These are phyloP conservation scores for Drosera spatulata DNA, from an alignment of 179 eudicot genomes.

Conservation along the genomic window DNA sequence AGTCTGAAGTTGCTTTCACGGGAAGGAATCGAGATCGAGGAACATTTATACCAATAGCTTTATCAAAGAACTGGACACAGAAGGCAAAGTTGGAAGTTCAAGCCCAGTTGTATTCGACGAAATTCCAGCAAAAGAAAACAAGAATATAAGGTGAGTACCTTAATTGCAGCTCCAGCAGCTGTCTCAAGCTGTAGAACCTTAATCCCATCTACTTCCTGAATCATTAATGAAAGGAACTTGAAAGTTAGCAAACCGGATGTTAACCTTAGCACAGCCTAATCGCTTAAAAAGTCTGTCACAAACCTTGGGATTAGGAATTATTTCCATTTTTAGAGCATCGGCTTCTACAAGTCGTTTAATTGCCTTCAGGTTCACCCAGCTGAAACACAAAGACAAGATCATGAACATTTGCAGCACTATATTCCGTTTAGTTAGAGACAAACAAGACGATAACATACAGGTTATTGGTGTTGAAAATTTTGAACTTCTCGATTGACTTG, in stretches of 20 bases:
- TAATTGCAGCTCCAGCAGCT: conserved; percentile 2
- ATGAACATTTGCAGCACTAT: conserved; percentile 1
- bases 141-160: too few species aligned
- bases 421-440: background rate
- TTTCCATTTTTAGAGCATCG: background rate
- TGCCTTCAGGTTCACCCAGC: conserved; percentile 94
- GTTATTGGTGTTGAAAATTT: conserved; percentile 99
- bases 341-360: conserved; percentile 1
- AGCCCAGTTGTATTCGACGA: too few species aligned
- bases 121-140: too few species aligned
- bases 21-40: conserved; percentile 96
- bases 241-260: too few species aligned
- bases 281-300: too few species aligned
- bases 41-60: conserved; percentile 77
- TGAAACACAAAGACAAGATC: conserved; percentile 13
- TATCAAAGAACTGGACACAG: conserved; percentile 48
- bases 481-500: conserved; percentile 98
- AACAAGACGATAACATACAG: conserved; percentile 38
- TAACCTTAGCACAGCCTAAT: too few species aligned
- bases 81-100: too few species aligned
- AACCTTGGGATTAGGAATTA: background rate
- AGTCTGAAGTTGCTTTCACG: conserved; percentile 81
- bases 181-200: conserved; percentile 2
- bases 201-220: conserved; percentile 1
- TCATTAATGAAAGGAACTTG: too few species aligned